Evolutionary conservation across 1,284 basidiomycete species (phyloP), one percentile per base, ranked within the genome.

Genomic region (Vanrija humicola): DNA sequence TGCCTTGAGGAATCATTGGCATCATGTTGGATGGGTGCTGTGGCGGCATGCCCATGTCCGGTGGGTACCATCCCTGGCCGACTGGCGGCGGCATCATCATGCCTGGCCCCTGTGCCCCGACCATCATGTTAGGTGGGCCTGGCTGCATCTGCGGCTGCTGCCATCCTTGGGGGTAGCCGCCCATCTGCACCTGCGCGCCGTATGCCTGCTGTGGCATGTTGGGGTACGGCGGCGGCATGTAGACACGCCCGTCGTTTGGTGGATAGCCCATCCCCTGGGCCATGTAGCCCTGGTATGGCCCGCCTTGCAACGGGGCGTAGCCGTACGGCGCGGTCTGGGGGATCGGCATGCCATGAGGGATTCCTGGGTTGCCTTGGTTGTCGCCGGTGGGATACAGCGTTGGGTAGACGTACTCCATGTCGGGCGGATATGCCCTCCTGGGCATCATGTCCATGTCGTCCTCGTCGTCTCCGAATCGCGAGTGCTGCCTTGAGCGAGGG

Each of bases 381-480:
- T 34, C 34, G 34, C 34, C 34, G 10, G 34, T 12, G 5, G 28
- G 45, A 39, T 68, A 72, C 21, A 72, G 54, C 3, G 70, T 71
- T 1, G 70, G 64, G 47, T 69, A 74, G 21, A 70, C 61, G 7
- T 66, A 63, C 43, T 74, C 68, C 43, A 53, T 64, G 18, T 61
- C 52, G 0, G 50, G 38, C 2, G 46, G 54, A 45, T 64, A 66
- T 28, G 55, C 29, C 6, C 64, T 61, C 38, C 70, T 54, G 18
- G 72, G 64, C 1, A 72, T 65, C 10, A 65, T 61, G 52, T 72
- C 72, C 15, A 65, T 51, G n/a, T 72, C 72, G n/a, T 69, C 67
- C 12, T 69, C 66, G 15, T 64, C 58, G 14, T 43, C 50, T 12
- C 55, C 52, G 42, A 52, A 58, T 0, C 59, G 50, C 8, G 59